Base-by-base conservation (phyloP, 169 alveolate genomes). In the Babesia ovata region DNA sequence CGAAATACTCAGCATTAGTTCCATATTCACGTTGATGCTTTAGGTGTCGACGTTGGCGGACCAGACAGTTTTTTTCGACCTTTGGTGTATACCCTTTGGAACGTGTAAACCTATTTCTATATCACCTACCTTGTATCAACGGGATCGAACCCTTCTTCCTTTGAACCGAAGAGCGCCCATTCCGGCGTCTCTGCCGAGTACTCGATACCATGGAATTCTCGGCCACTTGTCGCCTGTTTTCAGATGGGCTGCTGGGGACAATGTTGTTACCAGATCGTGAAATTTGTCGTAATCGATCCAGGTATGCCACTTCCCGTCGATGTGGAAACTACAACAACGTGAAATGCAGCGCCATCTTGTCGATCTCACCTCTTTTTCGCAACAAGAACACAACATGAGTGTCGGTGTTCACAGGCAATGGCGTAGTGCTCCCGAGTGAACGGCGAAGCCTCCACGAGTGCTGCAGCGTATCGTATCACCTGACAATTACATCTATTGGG, bases 351-450 rank as follows among this genome's bases (percentile, higher is more conserved):
- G 42, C 24, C 13, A 24, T 21, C 7, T 13, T 12, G 19, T 21
- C 8, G 49, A 21, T 14, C 49, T n/a, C 26, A 79, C 87, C 75
- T 57, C 36, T 85, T 85, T 57, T 86, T 75, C 4, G 97, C 95
- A 61, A 87, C 70, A 17, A 84, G 79, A 22, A 87, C 94, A 26
- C 95, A 85, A 71, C 96, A 92, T 50, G 96, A 87, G 57, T 94
- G 97, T 66, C 93, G 88, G 79, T 94, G 97, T 62, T 91, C 95
- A 54, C 96, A 91, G 16, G 95, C 95, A 14, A 94, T 79, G 70
- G 77, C 93, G 66, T 94, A 94, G 52, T 72, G 29, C n/a, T 86
- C 75, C 63, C 85, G 48, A 12, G 85, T 59, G 36, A 53, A 74
- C 24, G 50, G 56, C 22, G 81, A 71, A 17, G 83, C 67, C 22